Evolutionary conservation across 2,329 filamentous ascomycete species (phyloP), one percentile per base, ranked within the genome.

Genomic region (Dryadomyces quercus-mongolicae): DNA sequence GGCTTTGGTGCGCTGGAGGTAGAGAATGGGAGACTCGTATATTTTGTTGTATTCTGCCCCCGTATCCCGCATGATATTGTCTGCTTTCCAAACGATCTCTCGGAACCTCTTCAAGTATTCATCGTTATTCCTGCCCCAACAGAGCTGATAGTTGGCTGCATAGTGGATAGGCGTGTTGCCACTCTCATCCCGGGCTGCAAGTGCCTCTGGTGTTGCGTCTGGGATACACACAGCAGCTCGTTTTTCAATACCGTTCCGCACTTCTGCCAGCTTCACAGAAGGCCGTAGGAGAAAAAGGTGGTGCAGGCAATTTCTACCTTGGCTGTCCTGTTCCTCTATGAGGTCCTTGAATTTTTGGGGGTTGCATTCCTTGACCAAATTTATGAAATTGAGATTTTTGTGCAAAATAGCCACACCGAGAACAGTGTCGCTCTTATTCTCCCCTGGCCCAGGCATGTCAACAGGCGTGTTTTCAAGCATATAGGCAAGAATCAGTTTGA

Each of bases 131-230:
- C 34, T 31, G 5, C 48, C 34, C n/a, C 31, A 50, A n/a, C 31
- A 42, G 31, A 40, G 48, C 20, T 16, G 48, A 34, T 40, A 50
- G 3, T 40, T 18, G n/a, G 25, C 48, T 13, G 48, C 48, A 20
- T 50, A 50, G 48, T 50, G 48, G 20, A 50, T 50, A 34, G 48
- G 31, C 48, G 48, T 20, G 48, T 50, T 50, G 2, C 48, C 48
- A n/a, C 40, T 16, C 12, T 16, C 20, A 34, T 50, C 48, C 20
- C 40, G 6, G 31, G 48, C 25, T 3, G 20, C 48, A n/a, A 50
- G 48, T 13, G 48, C 12, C 31, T 42, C 5, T 6, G 48, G 48
- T 20, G 4, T n/a, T 2, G 48, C 48, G 12, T 50, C 48, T 31
- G 31, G 18, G 48, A 50, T n/a, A 13, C 40, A 50, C 18, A 16